Conservation (phyloP, 805 yeast species). For the Dipodascus albidus region DNA sequence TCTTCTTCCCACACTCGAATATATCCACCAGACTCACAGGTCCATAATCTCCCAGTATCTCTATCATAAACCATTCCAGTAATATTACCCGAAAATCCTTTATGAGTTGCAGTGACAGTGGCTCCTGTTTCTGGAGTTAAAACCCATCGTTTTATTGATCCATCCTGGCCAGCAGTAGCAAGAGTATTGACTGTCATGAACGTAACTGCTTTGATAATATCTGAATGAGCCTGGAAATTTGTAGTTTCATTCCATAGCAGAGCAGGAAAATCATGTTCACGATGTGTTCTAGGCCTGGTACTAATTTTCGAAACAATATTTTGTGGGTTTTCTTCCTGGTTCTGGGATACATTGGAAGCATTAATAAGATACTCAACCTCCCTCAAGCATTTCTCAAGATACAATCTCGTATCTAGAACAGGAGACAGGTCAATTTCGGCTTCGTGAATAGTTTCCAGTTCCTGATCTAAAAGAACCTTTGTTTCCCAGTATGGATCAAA, state of each 20-base stretch:
- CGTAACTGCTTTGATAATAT: background rate
- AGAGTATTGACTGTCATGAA: slow-evolving; percentile 4
- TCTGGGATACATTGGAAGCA: slow-evolving; percentile 13
- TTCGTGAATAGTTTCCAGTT: background rate
- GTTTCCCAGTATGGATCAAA: slow-evolving; percentile 2
- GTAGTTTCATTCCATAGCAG: background rate
- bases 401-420: slow-evolving; percentile 19
- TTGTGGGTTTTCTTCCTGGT: slow-evolving; percentile 2
- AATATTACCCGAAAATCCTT: slow-evolving; percentile 14
- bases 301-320: background rate
- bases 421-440: slow-evolving; percentile 15
- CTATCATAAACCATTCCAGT: slow-evolving; percentile 11
- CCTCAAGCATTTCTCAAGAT: slow-evolving; percentile 25
- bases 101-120: slow-evolving; percentile 6
- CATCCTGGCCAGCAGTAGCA: slow-evolving; percentile 15
- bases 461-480: background rate
- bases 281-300: background rate
- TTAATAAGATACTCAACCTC: slow-evolving; percentile 26
- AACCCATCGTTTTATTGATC: slow-evolving; percentile 14
- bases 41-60: slow-evolving; percentile 9
- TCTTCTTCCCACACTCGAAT: slow-evolving; percentile 13
- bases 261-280: background rate
- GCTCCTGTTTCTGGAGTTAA: slow-evolving; percentile 5
- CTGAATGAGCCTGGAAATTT: slow-evolving; percentile 1
- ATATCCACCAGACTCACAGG: slow-evolving; percentile 15